A percentile compares a stretch with the other conserved stretches of the same genome.
These are phyloP conservation scores for Coniochaeta pulveracea DNA, from an alignment of 2,329 filamentous ascomycete species.

Conservation along the genomic window DNA sequence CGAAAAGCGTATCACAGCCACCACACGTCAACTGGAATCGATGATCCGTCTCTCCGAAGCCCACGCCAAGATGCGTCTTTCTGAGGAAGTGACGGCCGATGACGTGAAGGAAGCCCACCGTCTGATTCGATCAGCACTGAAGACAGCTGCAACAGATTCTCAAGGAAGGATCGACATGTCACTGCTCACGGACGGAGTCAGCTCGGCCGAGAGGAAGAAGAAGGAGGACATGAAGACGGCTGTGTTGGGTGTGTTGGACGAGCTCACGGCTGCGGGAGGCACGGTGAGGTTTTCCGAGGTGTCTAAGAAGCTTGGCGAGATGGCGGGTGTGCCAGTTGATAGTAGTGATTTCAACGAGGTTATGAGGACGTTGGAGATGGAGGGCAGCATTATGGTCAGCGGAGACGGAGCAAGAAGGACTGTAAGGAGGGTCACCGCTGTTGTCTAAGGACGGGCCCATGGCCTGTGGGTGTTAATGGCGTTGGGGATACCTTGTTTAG, in stretches of 20 bases:
- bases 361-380: constrained; percentile 68
- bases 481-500: background rate
- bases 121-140: constrained; percentile 85
- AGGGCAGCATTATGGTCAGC: constrained; percentile 67
- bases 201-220: constrained; percentile 71
- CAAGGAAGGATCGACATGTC: constrained; percentile 96
- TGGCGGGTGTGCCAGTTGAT: constrained; percentile 61
- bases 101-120: constrained; percentile 89
- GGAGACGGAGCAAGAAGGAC: constrained; percentile 78
- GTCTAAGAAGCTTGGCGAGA: constrained; percentile 59
- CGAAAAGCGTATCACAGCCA: constrained; percentile 95
- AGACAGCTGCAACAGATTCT: constrained; percentile 91
- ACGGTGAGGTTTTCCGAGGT: constrained; percentile 72
- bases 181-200: constrained; percentile 87
- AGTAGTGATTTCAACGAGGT: constrained; percentile 72
- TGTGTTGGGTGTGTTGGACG: constrained; percentile 64
- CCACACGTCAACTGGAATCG: constrained; percentile 88
- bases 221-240: constrained; percentile 77
- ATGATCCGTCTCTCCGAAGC: constrained; percentile 97
- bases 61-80: constrained; percentile 94
- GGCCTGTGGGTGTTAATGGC: background rate
- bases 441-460: constrained; percentile 19
- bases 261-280: constrained; percentile 58
- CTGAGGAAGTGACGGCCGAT: constrained; percentile 58
- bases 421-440: constrained; percentile 61